Evolutionary conservation across 805 yeast genomes (phyloP), one percentile per base, ranked within the genome.

Genomic region (Metschnikowia bowlesiae): DNA sequence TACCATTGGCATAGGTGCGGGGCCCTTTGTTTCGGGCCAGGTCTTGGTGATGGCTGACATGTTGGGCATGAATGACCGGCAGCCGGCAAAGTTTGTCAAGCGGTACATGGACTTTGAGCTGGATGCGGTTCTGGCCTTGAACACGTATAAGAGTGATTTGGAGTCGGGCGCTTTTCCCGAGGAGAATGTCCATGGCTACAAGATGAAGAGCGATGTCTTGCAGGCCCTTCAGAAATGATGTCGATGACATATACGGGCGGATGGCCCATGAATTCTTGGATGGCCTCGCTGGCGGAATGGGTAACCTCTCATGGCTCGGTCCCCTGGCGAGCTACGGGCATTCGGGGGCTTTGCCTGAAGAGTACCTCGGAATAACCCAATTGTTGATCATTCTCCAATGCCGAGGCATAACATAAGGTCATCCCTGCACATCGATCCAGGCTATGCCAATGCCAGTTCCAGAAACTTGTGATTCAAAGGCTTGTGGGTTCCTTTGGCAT

Each of bases 1-100:
- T 0, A 87, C 95, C 0, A 90, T 92, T 56, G 99, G 99, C 3
- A 92, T 92, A 44, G 99, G 99, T 4, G 97, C 98, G 0, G 98
- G 99, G 0, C 80, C 82, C 22, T 70, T 70, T 8, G 85, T 92
- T 8, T 80, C 87, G 34, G 98, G 96, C 0, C 98, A 94, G 66
- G 96, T 92, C 1, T 74, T 92, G 36, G 99, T 92, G 0, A 83
- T 87, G 65, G 80, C 88, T 4, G 99, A 92, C 63, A 61, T 88
- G 68, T 70, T 92, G 32, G 97, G 97, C 0, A 80, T 85, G 87
- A 72, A 74, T 45, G 81, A 82, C 40, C 31, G 37, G 10, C 14
- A 38, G 16, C 76, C 77, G 0, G 65, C 75, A 8, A 87, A 86
- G 62, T 91, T 94, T 67, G 92, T 89, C 29, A 87, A 88, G 61